Evolutionary conservation across 768 basidiomycete species (phyloP).

Genomic region (Suillus plorans): DNA sequence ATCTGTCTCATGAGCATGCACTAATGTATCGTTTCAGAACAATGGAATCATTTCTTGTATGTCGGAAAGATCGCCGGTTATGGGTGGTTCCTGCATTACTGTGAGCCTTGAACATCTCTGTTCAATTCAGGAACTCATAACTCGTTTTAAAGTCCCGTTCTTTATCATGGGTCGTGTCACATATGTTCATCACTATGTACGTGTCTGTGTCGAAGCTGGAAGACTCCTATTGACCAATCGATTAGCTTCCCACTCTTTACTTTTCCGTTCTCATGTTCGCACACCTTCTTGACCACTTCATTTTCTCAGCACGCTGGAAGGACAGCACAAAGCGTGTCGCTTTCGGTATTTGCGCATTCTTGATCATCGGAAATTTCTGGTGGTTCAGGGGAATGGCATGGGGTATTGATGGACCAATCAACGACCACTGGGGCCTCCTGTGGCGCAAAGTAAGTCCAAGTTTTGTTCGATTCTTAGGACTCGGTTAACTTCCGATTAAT

Average conservation of each 20-base stretch:
- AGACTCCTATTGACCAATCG: neutral
- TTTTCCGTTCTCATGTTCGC: slow-evolving; percentile 92
- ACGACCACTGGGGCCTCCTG: slow-evolving; percentile 71
- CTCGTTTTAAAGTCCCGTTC: slow-evolving; percentile 72
- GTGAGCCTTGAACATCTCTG: slow-evolving; percentile 43
- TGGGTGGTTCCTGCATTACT: slow-evolving; percentile 90
- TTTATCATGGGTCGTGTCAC: slow-evolving; percentile 97
- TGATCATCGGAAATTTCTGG: slow-evolving; percentile 83
- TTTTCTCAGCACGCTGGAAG: slow-evolving; percentile 76
- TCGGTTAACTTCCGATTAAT: slow-evolving; percentile 8
- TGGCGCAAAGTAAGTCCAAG: slow-evolving; percentile 64
- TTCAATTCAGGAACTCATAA: neutral
- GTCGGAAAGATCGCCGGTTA: slow-evolving; percentile 88
- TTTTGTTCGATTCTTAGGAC: neutral
- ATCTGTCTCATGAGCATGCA: neutral
- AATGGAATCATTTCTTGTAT: slow-evolving; percentile 95
- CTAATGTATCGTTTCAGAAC: slow-evolving; percentile 43
- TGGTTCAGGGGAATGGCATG: slow-evolving; percentile 92
- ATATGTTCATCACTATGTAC: slow-evolving; percentile 93
- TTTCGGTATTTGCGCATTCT: slow-evolving; percentile 61
- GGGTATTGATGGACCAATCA: slow-evolving; percentile 88
- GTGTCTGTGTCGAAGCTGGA: slow-evolving; percentile 28
- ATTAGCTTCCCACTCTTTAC: slow-evolving; percentile 91
- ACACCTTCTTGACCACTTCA: slow-evolving; percentile 88
- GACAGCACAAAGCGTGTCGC: slow-evolving; percentile 65